Conservation (phyloP, 2,329 filamentous ascomycete genomes). For the Aspergillus fijiensis region DNA sequence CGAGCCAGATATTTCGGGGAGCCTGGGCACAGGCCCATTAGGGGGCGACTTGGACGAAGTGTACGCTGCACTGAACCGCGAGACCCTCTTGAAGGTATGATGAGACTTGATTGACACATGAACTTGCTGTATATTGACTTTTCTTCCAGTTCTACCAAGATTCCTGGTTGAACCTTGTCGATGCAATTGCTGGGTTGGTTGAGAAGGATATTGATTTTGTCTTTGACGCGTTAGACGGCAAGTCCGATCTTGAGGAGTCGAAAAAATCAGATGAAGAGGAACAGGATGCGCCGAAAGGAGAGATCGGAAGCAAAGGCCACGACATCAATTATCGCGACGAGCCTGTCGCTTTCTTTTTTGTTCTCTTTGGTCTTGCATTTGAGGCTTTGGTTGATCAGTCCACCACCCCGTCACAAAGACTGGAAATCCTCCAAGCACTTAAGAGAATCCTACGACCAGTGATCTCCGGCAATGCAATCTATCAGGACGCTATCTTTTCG, state of each 20-base stretch:
- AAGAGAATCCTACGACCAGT: slow-evolving; percentile 94
- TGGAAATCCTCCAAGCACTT: slow-evolving; percentile 85
- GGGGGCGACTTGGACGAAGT: slow-evolving; percentile 89
- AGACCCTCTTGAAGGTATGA: slow-evolving; percentile 74
- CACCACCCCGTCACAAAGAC: slow-evolving; percentile 70
- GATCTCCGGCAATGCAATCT: slow-evolving; percentile 94
- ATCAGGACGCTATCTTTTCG: slow-evolving; percentile 90
- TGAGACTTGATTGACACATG: neutral
- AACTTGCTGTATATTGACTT: neutral
- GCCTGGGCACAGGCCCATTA: slow-evolving; percentile 73
- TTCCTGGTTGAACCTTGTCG: slow-evolving; percentile 92
- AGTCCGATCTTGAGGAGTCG: slow-evolving; percentile 45
- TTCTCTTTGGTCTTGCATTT: slow-evolving; percentile 93
- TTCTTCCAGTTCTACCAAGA: slow-evolving; percentile 79
- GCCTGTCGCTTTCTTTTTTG: slow-evolving; percentile 97
- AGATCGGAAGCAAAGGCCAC: slow-evolving; percentile 56
- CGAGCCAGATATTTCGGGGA: slow-evolving; percentile 95
- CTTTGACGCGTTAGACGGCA: slow-evolving; percentile 92
- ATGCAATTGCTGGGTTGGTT: slow-evolving; percentile 94
- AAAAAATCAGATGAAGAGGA: slow-evolving; percentile 30
- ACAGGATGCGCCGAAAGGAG: slow-evolving; percentile 17
- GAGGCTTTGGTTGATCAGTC: slow-evolving; percentile 87
- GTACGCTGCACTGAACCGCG: slow-evolving; percentile 89
- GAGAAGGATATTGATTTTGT: slow-evolving; percentile 98
- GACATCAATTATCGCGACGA: slow-evolving; percentile 98